These are phyloP conservation scores for Ensete glaucum DNA, from an alignment of 176 grass and related monocot species.

Conservation along the genomic window DNA sequence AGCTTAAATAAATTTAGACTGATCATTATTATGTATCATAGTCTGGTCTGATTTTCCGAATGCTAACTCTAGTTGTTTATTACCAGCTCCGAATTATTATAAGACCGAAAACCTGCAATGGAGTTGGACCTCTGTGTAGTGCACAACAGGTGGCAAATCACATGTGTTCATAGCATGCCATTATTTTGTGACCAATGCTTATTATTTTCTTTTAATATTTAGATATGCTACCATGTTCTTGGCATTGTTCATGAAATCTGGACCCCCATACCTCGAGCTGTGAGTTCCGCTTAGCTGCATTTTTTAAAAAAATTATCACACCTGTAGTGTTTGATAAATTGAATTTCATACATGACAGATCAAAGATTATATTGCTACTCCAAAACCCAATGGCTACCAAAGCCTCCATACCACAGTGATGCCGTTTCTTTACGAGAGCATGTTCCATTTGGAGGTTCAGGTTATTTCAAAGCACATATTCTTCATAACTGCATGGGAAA, in stretches of 20 bases:
- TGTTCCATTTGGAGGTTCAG: constrained; percentile 98
- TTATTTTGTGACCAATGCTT: constrained; percentile 21
- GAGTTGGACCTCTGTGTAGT: constrained; percentile 81
- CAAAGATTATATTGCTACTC: constrained; percentile 96
- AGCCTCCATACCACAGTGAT: constrained; percentile 93
- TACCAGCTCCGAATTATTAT: constrained; percentile 82
- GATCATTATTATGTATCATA: neutral
- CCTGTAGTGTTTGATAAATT: constrained; percentile 15
- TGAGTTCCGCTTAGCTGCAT: constrained; percentile 41
- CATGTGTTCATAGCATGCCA: constrained; percentile 20
- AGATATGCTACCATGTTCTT: constrained; percentile 99
- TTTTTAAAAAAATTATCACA: neutral
- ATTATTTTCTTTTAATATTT: constrained; percentile 29
- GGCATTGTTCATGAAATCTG: constrained; percentile 97
- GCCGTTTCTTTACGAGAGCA: constrained; percentile 97
- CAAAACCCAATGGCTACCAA: constrained; percentile 97
- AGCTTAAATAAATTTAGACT: neutral
- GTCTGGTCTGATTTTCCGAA: constrained; percentile 1
- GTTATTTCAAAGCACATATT: constrained; percentile 6
- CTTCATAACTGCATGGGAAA: neutral
- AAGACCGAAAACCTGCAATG: constrained; percentile 75
- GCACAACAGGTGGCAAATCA: constrained; percentile 57
- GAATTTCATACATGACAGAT: constrained; percentile 39
- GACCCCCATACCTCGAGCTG: constrained; percentile 94
- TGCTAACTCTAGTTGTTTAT: constrained; percentile 20